Evolutionary conservation across 2,329 filamentous ascomycete genomes (phyloP), one percentile per base, ranked within the genome.

Genomic region (Taxawa tesnikishii): DNA sequence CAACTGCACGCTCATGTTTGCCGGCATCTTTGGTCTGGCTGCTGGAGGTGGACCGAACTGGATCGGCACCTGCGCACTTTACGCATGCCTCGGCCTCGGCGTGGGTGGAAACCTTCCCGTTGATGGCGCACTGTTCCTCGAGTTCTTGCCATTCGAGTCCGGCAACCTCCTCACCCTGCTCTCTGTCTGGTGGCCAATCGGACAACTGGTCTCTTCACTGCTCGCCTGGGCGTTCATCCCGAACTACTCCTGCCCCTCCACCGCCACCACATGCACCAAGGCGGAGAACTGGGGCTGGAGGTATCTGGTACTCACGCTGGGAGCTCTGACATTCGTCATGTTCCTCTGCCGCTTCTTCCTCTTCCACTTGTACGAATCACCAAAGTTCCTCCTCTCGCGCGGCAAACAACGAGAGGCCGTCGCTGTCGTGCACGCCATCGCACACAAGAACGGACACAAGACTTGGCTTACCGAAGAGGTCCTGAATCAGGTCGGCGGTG

Each of bases 381-480:
- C 70, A 6, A 73, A 72, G 38, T 73, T 63, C 38, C 59, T 73
- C 4, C 48, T 74, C 9, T 58, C 62, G 19, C 63, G 72, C 40
- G 68, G 68, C 19, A 58, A 56, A 32, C 67, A 73, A 39, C 64
- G 54, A 3, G 56, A 70, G 36, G 63, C 66, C 11, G 59, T 73
- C 14, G 53, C 58, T 3, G 63, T 59, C 0, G 53, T 73, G 3
- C 59, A 65, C 12, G 54, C 43, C 27, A 66, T 73, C 33, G 67
- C 68, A 0, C 51, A 48, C 5, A 68, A 63, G 42, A 69, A 73
- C 51, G 60, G 56, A 19, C 63, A 62, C 26, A 78, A 73, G 49
- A 84, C 79, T 1, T 84, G 79, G 78, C 66, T 92, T 27, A 87
- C 81, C 0, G 74, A 77, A 23, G 78, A 83, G 8, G 73, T 70